Evolutionary conservation across 2,329 filamentous ascomycete genomes (phyloP).

Genomic region (Chalara sp.): DNA sequence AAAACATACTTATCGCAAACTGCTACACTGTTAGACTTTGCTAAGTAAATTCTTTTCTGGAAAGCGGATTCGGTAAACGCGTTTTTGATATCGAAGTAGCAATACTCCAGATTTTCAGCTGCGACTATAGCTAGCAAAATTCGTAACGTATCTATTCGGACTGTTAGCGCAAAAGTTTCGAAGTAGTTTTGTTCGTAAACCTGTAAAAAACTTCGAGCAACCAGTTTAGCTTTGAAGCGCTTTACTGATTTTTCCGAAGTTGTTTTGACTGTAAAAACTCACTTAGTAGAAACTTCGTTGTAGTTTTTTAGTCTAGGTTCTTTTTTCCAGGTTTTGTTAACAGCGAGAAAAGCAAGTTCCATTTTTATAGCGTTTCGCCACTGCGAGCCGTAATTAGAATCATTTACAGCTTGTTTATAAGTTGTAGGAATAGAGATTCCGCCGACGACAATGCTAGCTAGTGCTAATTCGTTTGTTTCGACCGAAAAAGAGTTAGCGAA

Average conservation of each 20-base stretch:
- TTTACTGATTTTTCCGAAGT: not conserved
- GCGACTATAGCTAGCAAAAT: not conserved
- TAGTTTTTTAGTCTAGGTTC: slow-evolving; percentile 9
- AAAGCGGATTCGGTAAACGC: not conserved
- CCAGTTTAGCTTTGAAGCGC: not conserved
- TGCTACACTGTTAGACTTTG: not conserved
- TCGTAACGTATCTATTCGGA: not conserved
- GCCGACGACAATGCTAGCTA: too few species aligned
- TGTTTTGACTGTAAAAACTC: slow-evolving; percentile 6
- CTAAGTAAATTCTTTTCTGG: not conserved
- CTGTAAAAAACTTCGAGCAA: not conserved
- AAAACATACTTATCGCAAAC: not conserved
- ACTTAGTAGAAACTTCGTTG: slow-evolving; percentile 21
- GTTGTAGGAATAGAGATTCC: too few species aligned
- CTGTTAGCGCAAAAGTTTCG: slow-evolving; percentile 1
- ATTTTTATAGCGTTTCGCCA: not conserved
- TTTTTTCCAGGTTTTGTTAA: not conserved
- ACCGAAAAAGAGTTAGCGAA: not conserved
- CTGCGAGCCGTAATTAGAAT: not conserved
- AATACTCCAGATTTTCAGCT: slow-evolving; percentile 1
- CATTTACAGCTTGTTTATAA: not conserved
- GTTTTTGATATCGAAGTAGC: slow-evolving; percentile 1
- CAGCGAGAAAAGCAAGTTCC: not conserved
- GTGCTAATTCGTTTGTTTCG: too few species aligned
- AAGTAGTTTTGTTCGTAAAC: not conserved